Evolutionary conservation across 345 rosid genomes (phyloP).

Genomic region (Sisymbrium altissimum): DNA sequence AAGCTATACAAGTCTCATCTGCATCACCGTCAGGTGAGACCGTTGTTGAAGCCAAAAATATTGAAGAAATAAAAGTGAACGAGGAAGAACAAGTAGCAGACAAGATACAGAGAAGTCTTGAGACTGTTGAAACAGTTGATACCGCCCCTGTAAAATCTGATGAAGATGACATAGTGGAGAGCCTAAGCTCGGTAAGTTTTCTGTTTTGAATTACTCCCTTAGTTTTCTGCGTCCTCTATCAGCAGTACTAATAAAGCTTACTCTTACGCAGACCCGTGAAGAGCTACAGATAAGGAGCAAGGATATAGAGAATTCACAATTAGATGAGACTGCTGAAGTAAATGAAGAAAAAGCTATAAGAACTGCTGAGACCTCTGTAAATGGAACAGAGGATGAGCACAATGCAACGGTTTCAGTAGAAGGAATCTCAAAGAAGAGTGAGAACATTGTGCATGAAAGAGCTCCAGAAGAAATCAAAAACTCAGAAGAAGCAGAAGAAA

Average conservation of each 20-base stretch:
- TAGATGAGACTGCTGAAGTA: background rate
- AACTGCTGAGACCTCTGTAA: slow-evolving; percentile 7
- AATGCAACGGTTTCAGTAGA: background rate
- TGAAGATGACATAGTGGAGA: background rate
- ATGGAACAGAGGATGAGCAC: slow-evolving; percentile 18
- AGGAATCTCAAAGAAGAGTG: background rate
- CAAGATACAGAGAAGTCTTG: background rate
- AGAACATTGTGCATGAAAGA: background rate
- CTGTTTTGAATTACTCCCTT: no score
- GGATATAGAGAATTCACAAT: no score
- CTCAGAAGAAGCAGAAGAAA: background rate
- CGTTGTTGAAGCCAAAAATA: background rate
- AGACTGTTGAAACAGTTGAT: background rate
- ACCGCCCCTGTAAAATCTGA: background rate
- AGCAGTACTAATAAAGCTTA: no score
- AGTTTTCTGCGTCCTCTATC: no score
- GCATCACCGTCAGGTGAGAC: slow-evolving; percentile 7
- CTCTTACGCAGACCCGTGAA: no score
- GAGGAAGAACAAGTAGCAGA: slow-evolving; percentile 13
- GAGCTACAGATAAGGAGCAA: no score
- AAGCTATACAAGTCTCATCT: slow-evolving; percentile 4
- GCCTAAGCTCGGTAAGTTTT: background rate
- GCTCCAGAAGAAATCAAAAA: background rate
- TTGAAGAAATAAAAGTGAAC: slow-evolving; percentile 5
- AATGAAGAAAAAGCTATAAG: background rate